Conservation (phyloP, 78 protist genomes). For the Dictyostelium brefeldianum region DNA sequence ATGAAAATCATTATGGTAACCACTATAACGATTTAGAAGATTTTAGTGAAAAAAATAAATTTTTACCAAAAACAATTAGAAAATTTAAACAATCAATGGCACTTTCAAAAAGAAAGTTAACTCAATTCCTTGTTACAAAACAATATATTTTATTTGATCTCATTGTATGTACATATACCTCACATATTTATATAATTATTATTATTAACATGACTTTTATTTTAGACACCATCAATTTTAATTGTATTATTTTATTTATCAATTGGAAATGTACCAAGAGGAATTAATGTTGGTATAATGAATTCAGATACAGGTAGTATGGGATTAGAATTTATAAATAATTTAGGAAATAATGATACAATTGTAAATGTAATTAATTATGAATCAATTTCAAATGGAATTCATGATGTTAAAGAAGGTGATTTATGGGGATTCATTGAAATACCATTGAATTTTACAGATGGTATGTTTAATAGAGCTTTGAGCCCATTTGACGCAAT, state of each 20-base stretch:
- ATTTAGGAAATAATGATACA: neutral
- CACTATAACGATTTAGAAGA: too few relatives aligned
- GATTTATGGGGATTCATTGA: constrained; percentile 12
- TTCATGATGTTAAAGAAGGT: neutral
- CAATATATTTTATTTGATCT: neutral
- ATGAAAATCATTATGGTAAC: neutral
- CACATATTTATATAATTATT: too few relatives aligned
- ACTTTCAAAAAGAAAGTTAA: constrained; percentile 4
- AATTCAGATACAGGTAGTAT: constrained; percentile 31
- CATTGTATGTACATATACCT: too few relatives aligned
- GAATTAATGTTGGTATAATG: constrained; percentile 5
- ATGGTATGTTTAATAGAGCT: neutral
- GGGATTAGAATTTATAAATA: neutral
- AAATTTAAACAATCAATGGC: neutral
- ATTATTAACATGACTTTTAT: too few relatives aligned
- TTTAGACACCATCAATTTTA: neutral
- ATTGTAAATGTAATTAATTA: neutral
- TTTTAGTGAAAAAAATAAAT: too few relatives aligned
- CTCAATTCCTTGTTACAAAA: neutral
- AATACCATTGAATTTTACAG: constrained; percentile 25
- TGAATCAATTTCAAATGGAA: neutral
- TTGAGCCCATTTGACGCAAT: neutral
- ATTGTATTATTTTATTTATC: constrained; percentile 25
- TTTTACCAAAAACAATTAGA: too few relatives aligned
- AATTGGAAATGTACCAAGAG: constrained; percentile 34